A percentile compares a stretch with the other conserved stretches of the same genome.
phyloP scores from a whole-genome alignment of 306 rosid genomes.

The Nissolia schottii region DNA sequence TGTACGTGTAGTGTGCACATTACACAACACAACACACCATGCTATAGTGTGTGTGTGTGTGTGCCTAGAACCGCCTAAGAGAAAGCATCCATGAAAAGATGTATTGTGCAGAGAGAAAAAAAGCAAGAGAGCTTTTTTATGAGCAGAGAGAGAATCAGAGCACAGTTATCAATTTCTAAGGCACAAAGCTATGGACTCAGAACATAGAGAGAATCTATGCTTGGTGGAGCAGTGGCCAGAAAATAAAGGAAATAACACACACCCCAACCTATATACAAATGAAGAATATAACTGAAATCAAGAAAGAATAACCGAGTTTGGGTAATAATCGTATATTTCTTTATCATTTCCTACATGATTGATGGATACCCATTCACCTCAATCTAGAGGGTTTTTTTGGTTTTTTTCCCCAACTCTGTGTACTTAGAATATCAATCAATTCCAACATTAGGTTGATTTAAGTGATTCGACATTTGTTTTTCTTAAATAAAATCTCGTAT shows the following conservation, averaged over 20 bases:
- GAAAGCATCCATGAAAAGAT: constrained; percentile 63
- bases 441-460: too few species aligned
- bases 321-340: constrained; percentile 46
- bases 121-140: constrained; percentile 67
- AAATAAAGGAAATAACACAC: constrained; percentile 85
- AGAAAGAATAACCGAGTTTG: constrained; percentile 54
- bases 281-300: constrained; percentile 77
- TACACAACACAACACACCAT: constrained; percentile 25
- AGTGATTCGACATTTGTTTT: too few species aligned
- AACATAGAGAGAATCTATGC: constrained; percentile 77
- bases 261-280: constrained; percentile 40
- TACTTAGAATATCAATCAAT: too few species aligned
- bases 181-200: constrained; percentile 42
- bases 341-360: constrained; percentile 55
- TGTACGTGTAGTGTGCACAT: constrained; percentile 46
- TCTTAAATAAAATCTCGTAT: too few species aligned
- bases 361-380: constrained; percentile 69
- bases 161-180: constrained; percentile 67
- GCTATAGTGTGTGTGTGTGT: constrained; percentile 31
- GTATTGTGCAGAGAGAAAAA: constrained; percentile 35
- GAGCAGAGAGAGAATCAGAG: constrained; percentile 73
- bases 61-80: constrained; percentile 51
- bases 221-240: constrained; percentile 64
- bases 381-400: constrained; percentile 17
- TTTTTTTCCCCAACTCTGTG: not conserved